Evolutionary conservation across 805 yeast genomes (phyloP).

Genomic region (Myxozyma lipomycoides): DNA sequence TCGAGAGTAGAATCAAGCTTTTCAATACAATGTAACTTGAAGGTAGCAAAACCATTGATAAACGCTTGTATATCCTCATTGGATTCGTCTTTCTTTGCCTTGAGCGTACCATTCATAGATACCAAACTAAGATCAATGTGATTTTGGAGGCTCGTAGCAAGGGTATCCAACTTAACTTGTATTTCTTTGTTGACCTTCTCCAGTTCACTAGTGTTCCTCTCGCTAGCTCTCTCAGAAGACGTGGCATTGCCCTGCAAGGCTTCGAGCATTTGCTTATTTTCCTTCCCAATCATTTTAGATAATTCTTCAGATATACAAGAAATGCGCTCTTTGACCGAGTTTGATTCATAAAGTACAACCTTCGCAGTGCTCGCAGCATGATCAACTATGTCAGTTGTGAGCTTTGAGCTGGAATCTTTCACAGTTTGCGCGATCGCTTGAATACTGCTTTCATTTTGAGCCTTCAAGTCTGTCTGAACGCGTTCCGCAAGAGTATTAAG

Average conservation of each 20-base stretch:
- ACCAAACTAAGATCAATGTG: background rate
- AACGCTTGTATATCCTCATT: background rate
- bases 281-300: background rate
- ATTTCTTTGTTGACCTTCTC: background rate
- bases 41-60: background rate
- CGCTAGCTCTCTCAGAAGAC: background rate
- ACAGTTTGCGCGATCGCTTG: background rate
- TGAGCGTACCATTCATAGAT: background rate
- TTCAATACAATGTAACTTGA: background rate
- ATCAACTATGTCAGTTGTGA: background rate
- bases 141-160: background rate
- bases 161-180: background rate
- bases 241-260: background rate
- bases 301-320: background rate
- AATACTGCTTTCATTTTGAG: background rate
- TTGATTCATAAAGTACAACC: background rate
- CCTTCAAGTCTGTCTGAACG: background rate
- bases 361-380: background rate
- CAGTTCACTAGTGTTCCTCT: background rate
- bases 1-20: background rate
- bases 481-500: background rate
- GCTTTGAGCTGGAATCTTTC: background rate
- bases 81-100: background rate
- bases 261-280: background rate
- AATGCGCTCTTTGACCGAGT: background rate